Base-by-base conservation (phyloP, 371 early-diverging fungal genomes). In the Mucor indicus region DNA sequence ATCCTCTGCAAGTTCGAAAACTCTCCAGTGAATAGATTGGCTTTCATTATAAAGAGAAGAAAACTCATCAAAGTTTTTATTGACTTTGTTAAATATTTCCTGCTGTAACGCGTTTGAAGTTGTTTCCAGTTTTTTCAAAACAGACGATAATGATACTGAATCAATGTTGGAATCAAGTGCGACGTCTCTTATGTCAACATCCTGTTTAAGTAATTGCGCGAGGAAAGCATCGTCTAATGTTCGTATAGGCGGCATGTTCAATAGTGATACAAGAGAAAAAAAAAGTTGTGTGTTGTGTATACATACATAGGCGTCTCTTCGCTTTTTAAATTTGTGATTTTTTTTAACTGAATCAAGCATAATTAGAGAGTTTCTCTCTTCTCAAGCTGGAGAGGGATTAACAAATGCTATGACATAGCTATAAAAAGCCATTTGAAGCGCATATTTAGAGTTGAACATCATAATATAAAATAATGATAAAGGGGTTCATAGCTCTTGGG, bases 171-270 rank as follows among this genome's bases (percentile, higher is more conserved):
- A 41, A 3, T 62, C 24, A 1, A 56, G 40, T 15, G 31, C 25
- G 5, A 16, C 35, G 2, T 46, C 29, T 10, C 16, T 19, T 10
- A 32, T 13, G 9, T 32, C 30, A 0, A 41, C 50, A 17, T 54
- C 38, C 11, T 21, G 17, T 13, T 50, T 41, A 9, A 60, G 16
- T 2, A 60, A 21, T 3, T 44, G 47, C 21, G 50, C 29, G 15
- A 60, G 47, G 31, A 60, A 60, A 12, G 50, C 55, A 22, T 60
- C 48, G n/a, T 60, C 50, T 11, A 55, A 22, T 20, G 40, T 45
- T 38, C 44, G 25, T 36, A 50, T 42, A 24, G 60, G 50, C 17
- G 55, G 50, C 60, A 60, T 60, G 29, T 27, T n/a, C n/a, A n/a
- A n/a, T n/a, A n/a, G n/a, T n/a, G n/a, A n/a, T n/a, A n/a, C n/a